phyloP scores from a whole-genome alignment of 306 rosid genomes.

The Argentina anserina region DNA sequence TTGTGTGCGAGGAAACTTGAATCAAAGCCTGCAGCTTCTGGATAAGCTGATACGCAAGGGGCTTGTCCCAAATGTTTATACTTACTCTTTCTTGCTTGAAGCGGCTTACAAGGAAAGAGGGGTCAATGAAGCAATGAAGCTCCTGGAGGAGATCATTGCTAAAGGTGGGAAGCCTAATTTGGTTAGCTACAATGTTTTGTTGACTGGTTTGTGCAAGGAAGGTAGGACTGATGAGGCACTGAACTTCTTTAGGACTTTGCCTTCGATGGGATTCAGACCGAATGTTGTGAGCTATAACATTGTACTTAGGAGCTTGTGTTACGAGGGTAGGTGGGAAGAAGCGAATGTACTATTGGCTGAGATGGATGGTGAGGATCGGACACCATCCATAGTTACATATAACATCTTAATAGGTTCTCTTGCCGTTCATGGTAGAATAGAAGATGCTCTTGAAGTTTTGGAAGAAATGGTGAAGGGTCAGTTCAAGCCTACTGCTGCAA shows the following conservation, averaged over 20 bases:
- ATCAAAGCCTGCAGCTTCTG: conserved; percentile 64
- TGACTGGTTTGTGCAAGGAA: conserved; percentile 89
- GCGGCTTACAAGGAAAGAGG: conserved; percentile 91
- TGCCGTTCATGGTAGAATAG: conserved; percentile 60
- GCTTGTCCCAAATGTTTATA: conserved; percentile 71
- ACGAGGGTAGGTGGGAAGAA: conserved; percentile 81
- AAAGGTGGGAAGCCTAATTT: conserved; percentile 79
- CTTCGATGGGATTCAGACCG: conserved; percentile 66
- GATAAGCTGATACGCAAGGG: conserved; percentile 69
- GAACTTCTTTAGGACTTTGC: conserved; percentile 60
- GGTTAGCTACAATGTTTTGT: conserved; percentile 80
- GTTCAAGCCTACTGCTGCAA: conserved; percentile 64
- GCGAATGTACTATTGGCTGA: conserved; percentile 66
- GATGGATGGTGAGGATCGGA: conserved; percentile 58
- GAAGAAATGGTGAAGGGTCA: conserved; percentile 66
- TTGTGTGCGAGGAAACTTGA: conserved; percentile 68
- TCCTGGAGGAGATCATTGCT: conserved; percentile 68
- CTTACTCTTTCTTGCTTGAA: conserved; percentile 71
- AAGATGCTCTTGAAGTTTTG: conserved; percentile 72
- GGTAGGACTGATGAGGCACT: conserved; percentile 84
- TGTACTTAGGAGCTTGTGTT: conserved; percentile 62
- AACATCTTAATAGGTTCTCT: conserved; percentile 78
- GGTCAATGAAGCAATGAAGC: conserved; percentile 63
- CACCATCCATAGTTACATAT: conserved; percentile 72
- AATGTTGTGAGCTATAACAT: conserved; percentile 90